phyloP scores from a whole-genome alignment of 257 asterid genomes.

The Salvia hispanica region DNA sequence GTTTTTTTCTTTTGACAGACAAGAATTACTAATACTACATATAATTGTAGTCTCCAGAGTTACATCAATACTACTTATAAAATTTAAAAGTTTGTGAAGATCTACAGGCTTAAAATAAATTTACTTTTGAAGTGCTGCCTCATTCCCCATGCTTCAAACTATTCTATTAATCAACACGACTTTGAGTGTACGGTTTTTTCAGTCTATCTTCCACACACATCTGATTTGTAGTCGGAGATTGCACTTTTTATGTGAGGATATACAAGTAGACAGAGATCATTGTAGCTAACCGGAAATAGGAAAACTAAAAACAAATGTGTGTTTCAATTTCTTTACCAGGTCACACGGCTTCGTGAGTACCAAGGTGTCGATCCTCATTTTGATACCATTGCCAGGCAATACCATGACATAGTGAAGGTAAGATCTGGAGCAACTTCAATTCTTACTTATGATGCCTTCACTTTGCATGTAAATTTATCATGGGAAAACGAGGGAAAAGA shows the following conservation, averaged over 20 bases:
- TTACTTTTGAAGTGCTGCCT: not conserved
- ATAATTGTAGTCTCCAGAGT: not conserved
- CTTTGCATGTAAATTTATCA: too few species aligned
- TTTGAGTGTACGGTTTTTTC: not conserved
- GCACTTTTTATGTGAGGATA: slow-evolving; percentile 10
- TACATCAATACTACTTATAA: not conserved
- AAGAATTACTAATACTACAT: not conserved
- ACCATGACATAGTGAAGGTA: slow-evolving; percentile 95
- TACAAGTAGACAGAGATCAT: not conserved
- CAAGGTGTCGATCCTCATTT: slow-evolving; percentile 99
- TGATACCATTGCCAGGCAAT: slow-evolving; percentile 90
- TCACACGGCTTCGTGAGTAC: slow-evolving; percentile 88
- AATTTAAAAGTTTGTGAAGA: not conserved
- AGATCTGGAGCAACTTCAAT: not conserved
- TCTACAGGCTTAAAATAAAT: not conserved
- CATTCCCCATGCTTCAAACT: slow-evolving; percentile 19
- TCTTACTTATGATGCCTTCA: not conserved
- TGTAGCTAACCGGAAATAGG: slow-evolving; percentile 9
- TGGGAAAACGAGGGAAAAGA: too few species aligned
- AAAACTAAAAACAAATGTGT: slow-evolving; percentile 15
- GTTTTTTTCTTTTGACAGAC: not conserved
- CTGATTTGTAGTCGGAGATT: not conserved
- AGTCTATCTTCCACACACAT: not conserved
- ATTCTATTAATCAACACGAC: not conserved
- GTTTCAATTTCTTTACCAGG: slow-evolving; percentile 45